Evolutionary conservation across 495 filamentous ascomycete genomes (phyloP), one percentile per base, ranked within the genome.

Genomic region (Hamigera avellanea): DNA sequence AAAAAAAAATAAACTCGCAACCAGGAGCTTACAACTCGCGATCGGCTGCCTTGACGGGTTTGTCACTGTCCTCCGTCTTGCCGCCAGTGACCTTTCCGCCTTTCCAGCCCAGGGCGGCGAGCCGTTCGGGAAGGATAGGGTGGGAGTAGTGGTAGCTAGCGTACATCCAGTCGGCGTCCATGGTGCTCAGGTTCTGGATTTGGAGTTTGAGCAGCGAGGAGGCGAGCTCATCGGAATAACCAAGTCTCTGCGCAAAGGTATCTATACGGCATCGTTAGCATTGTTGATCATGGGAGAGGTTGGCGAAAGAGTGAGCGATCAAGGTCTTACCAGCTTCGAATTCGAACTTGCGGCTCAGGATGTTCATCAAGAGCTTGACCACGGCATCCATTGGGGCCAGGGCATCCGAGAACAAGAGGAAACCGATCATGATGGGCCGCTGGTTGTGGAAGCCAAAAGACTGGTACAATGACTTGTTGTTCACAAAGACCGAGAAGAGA

Each of bases 141-240:
- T 98, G 91, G 6, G 87, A 95, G 72, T 88, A 94, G 64, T 96
- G 84, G 66, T 96, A 98, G 66, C 80, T 88, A 17, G 93, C 87
- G 58, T 95, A 98, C 66, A 95, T 72, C 82, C 81, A 93, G 57
- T 98, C 93, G 27, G 91, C 91, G 56, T 98, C 93, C 89, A 96
- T 95, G 39, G 83, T 93, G 64, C 85, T 88, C 39, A 98, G 70
- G 52, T 98, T 98, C 64, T 96, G 86, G 56, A 95, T 85, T 59
- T 98, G 91, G 26, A 98, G 81, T 66, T 96, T 98, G 62, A 96
- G 83, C 41, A 98, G 71, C 12, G 85, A 87, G 39, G 75, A 63
- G 8, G 87, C 85, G 18, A 98, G 78, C 49, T 95, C 79, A 15
- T 70, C 64, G n/a, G 77, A 76, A 60, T 93, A 95, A 14, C 93